Percentiles rank a stretch among this genome's conserved stretches.
Conservation (phyloP, 139 green algal genomes). For the Closterium sp. region DNA sequence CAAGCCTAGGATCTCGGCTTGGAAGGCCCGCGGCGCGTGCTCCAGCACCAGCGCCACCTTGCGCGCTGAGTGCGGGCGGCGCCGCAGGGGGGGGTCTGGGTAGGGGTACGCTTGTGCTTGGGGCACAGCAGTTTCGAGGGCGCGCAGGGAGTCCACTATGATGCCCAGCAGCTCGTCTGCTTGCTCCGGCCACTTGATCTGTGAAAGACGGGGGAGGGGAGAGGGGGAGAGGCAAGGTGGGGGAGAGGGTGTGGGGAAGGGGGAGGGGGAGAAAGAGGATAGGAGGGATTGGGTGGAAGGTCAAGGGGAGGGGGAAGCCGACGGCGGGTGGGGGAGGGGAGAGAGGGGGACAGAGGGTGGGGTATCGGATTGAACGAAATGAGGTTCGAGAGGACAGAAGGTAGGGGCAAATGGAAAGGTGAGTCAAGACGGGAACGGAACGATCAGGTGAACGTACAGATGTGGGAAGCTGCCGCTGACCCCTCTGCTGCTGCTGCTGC, state of each 20-base stretch:
- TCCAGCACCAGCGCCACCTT: slow-evolving; percentile 52
- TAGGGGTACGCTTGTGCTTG: neutral
- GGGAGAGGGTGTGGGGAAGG: neutral
- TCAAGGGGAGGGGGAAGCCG: too few relatives aligned
- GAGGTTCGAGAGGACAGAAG: too few relatives aligned
- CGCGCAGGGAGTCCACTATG: slow-evolving; percentile 54
- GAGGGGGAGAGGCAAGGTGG: neutral
- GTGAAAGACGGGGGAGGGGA: neutral
- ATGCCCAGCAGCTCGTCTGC: slow-evolving; percentile 57
- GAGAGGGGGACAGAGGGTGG: too few relatives aligned
- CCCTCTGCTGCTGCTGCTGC: neutral
- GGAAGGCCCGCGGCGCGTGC: slow-evolving; percentile 51
- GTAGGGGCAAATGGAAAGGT: too few relatives aligned
- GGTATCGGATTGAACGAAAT: too few relatives aligned
- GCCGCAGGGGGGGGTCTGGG: slow-evolving; percentile 16
- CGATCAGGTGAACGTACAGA: neutral
- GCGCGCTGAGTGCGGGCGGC: slow-evolving; percentile 38
- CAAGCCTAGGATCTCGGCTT: slow-evolving; percentile 56
- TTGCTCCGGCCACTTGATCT: slow-evolving; percentile 47
- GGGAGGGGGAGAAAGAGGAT: neutral
- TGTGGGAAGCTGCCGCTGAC: neutral
- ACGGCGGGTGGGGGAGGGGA: too few relatives aligned
- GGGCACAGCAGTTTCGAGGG: slow-evolving; percentile 7
- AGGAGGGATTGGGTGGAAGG: neutral
- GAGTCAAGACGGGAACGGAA: too few relatives aligned